Percentiles rank a stretch among this genome's conserved stretches.
These are phyloP conservation scores for Triangularia setosa DNA, from an alignment of 2,329 filamentous ascomycete genomes.

Conservation along the genomic window DNA sequence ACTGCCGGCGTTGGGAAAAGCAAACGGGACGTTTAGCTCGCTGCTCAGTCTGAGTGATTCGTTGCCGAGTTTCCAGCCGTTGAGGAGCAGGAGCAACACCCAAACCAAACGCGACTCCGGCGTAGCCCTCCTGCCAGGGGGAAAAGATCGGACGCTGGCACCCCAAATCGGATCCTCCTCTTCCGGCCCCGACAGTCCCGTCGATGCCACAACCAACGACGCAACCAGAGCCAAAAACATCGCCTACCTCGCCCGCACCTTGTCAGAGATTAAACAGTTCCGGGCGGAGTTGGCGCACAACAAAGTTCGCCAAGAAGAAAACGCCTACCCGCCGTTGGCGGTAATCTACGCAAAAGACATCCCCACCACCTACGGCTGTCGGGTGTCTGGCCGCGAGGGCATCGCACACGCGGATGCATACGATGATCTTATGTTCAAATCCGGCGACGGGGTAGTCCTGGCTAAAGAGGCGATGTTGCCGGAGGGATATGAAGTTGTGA, in stretches of 20 bases:
- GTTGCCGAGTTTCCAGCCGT: conserved; percentile 38
- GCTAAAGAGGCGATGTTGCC: conserved; percentile 83
- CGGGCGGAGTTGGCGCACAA: conserved; percentile 68
- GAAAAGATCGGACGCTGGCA: conserved; percentile 39
- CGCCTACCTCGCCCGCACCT: conserved; percentile 70
- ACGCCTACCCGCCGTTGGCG: conserved; percentile 75
- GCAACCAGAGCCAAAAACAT: conserved; percentile 37
- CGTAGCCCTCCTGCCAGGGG: conserved; percentile 6
- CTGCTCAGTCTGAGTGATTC: conserved; percentile 44
- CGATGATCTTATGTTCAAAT: conserved; percentile 80
- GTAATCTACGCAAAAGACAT: conserved; percentile 84
- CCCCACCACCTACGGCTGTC: conserved; percentile 79
- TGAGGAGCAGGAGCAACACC: conserved; percentile 44
- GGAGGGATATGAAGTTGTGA: conserved; percentile 69
- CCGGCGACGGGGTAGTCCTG: conserved; percentile 84
- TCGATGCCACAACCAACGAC: not conserved
- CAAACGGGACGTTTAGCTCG: conserved; percentile 38
- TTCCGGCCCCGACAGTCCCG: conserved; percentile 7
- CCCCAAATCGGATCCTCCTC: conserved; percentile 43
- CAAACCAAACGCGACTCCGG: conserved; percentile 32
- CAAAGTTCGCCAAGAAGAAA: conserved; percentile 55
- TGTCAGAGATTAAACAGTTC: conserved; percentile 69
- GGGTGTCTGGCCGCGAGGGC: conserved; percentile 66
- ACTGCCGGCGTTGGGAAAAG: conserved; percentile 52
- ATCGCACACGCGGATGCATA: conserved; percentile 77